Conservation (phyloP, 805 yeast genomes). For the Hanseniaspora meyeri region DNA sequence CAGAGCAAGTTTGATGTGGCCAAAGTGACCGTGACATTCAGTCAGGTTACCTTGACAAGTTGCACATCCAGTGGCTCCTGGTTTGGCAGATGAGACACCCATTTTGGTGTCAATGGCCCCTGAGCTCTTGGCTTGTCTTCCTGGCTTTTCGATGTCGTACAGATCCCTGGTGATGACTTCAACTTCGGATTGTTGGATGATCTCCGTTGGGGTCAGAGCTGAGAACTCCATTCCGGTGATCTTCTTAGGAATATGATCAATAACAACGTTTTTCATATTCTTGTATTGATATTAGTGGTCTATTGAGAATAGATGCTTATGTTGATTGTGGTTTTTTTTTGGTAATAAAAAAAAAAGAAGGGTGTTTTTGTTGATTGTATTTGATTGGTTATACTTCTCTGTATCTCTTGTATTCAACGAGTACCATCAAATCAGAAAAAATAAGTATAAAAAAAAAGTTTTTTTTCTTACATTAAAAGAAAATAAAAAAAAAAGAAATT, state of each 20-base stretch:
- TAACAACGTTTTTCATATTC: slow-evolving; percentile 30
- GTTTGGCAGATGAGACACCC: slow-evolving; percentile 77
- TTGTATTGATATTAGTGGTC: not conserved
- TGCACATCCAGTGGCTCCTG: slow-evolving; percentile 53
- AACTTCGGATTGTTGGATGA: slow-evolving; percentile 85
- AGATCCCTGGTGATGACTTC: slow-evolving; percentile 85
- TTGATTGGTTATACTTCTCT: too few relatives aligned
- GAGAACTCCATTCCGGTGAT: slow-evolving; percentile 86
- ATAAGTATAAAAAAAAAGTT: not conserved
- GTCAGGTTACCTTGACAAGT: slow-evolving; percentile 90
- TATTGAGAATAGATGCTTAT: not conserved
- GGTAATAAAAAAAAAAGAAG: not conserved
- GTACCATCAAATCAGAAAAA: not conserved
- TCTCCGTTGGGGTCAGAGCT: slow-evolving; percentile 83
- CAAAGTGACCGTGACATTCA: slow-evolving; percentile 96
- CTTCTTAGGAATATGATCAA: slow-evolving; percentile 75
- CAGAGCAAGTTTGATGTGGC: slow-evolving; percentile 80
- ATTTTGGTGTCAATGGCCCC: slow-evolving; percentile 88
- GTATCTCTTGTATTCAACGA: not conserved
- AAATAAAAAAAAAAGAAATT: not conserved
- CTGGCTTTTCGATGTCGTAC: slow-evolving; percentile 71
- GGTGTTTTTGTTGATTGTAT: not conserved
- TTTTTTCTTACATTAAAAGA: not conserved
- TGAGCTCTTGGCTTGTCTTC: slow-evolving; percentile 62
- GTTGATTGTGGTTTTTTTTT: not conserved